Conservation (phyloP, 495 filamentous ascomycete species). For the Zalerion maritima region DNA sequence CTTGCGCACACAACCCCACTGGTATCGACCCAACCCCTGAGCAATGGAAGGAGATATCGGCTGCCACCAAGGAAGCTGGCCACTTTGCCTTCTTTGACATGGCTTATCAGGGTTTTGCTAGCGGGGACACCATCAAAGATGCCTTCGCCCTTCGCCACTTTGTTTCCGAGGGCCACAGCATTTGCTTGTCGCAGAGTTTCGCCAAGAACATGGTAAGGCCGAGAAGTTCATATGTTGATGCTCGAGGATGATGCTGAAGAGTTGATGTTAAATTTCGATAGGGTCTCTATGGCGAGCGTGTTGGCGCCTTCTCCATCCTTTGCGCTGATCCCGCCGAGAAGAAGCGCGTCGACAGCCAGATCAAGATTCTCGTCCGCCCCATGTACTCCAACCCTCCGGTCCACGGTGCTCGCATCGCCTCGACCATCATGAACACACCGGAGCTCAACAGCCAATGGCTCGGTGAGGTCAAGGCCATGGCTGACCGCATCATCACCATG, state of each 20-base stretch:
- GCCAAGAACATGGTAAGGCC: constrained; percentile 91
- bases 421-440: constrained; percentile 80
- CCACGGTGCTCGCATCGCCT: constrained; percentile 87
- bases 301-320: constrained; percentile 90
- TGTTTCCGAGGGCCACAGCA: constrained; percentile 78
- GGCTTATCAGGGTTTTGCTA: constrained; percentile 98
- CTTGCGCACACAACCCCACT: constrained; percentile 97
- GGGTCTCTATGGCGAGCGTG: constrained; percentile 97
- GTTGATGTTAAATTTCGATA: too few species aligned
- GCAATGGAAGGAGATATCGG: constrained; percentile 88
- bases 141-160: constrained; percentile 89
- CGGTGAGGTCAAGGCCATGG: constrained; percentile 94
- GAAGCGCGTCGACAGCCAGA: constrained; percentile 89
- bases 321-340: constrained; percentile 76
- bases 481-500: constrained; percentile 98
- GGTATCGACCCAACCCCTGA: constrained; percentile 85
- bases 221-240: constrained; percentile 3
- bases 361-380: constrained; percentile 96
- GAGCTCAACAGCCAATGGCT: constrained; percentile 88
- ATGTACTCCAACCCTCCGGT: constrained; percentile 97
- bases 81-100: constrained; percentile 99
- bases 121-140: constrained; percentile 79
- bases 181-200: constrained; percentile 84
- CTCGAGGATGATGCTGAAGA: not conserved
- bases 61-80: constrained; percentile 73